These are phyloP conservation scores for Penicillium coprophilum DNA, from an alignment of 495 filamentous ascomycete species.

Conservation along the genomic window DNA sequence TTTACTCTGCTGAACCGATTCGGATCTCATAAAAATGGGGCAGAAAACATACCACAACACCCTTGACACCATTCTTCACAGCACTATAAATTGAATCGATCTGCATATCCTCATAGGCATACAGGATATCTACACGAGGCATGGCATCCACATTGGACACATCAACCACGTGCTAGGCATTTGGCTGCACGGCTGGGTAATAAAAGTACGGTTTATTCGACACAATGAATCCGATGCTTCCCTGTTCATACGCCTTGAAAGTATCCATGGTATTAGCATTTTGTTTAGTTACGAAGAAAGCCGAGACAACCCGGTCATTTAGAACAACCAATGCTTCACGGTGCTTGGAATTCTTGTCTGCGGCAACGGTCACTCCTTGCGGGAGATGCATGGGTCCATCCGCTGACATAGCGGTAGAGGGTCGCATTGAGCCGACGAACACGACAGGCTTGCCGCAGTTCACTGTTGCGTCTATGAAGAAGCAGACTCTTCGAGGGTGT, in stretches of 20 bases:
- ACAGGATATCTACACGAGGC: conserved; percentile 47
- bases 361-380: conserved; percentile 48
- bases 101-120: conserved; percentile 39
- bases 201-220: conserved; percentile 48
- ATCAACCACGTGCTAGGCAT: conserved; percentile 39
- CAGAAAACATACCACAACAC: conserved; percentile 37
- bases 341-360: conserved; percentile 29
- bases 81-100: conserved; percentile 36
- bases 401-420: conserved; percentile 50
- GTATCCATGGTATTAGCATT: conserved; percentile 54
- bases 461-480: conserved; percentile 50
- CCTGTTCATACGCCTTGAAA: conserved; percentile 48
- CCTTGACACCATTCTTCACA: conserved; percentile 41
- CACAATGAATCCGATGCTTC: conserved; percentile 46
- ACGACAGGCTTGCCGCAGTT: conserved; percentile 50
- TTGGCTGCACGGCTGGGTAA: conserved; percentile 38
- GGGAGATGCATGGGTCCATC: conserved; percentile 53
- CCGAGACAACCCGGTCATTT: conserved; percentile 51
- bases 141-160: conserved; percentile 31
- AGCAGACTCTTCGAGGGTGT: conserved; percentile 53
- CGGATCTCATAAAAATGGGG: neutral
- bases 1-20: neutral
- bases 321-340: conserved; percentile 50
- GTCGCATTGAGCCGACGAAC: conserved; percentile 51
- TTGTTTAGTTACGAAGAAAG: conserved; percentile 51